These are phyloP conservation scores for Zygosaccharomyces pseudobailii DNA, from an alignment of 1,139 yeast species.

Conservation along the genomic window DNA sequence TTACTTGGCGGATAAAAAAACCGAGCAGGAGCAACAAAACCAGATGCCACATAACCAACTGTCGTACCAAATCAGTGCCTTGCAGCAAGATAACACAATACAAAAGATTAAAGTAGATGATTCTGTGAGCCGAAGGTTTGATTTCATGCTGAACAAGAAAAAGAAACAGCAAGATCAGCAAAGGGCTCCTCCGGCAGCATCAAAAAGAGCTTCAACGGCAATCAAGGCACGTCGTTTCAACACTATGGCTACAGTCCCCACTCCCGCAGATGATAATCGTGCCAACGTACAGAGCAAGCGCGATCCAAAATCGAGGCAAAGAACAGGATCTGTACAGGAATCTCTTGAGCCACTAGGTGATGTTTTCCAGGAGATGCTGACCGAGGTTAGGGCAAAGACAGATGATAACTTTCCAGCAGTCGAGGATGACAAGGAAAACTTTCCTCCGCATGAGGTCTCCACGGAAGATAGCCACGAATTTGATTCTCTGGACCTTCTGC, in stretches of 20 bases:
- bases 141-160: constrained; percentile 32
- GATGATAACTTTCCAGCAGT: neutral
- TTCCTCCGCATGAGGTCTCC: constrained; percentile 13
- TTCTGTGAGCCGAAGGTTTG: constrained; percentile 33
- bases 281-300: neutral
- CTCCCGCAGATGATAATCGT: constrained; percentile 2
- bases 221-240: constrained; percentile 15
- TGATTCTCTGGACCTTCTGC: constrained; percentile 18
- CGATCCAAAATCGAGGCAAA: constrained; percentile 7
- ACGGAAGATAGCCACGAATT: neutral
- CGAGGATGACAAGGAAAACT: constrained; percentile 20
- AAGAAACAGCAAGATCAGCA: constrained; percentile 38
- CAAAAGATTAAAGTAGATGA: constrained; percentile 27
- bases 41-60: constrained; percentile 14
- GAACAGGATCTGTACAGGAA: constrained; percentile 6
- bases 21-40: constrained; percentile 17
- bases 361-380: constrained; percentile 43
- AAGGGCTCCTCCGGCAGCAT: neutral
- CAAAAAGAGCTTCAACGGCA: constrained; percentile 6
- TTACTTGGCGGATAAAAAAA: constrained; percentile 39
- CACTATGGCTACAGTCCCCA: constrained; percentile 16
- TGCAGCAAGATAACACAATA: constrained; percentile 27
- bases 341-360: constrained; percentile 3
- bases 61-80: constrained; percentile 23
- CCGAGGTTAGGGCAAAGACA: constrained; percentile 33